Conservation (phyloP, 2,329 filamentous ascomycete genomes). For the Pseudodiploospora longispora region DNA sequence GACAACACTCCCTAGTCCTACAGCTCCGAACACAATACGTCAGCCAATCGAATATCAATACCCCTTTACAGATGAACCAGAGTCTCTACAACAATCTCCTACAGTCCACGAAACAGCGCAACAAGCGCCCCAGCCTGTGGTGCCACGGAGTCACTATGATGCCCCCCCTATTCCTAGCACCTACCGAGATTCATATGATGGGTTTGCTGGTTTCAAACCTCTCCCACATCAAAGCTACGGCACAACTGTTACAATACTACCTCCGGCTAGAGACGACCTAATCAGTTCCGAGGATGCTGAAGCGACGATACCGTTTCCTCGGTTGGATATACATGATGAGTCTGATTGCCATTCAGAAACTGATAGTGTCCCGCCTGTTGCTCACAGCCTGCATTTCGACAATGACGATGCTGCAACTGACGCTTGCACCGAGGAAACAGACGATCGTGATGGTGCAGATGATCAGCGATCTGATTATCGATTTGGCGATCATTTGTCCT, state of each 20-base stretch:
- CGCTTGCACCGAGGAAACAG: constrained; percentile 27
- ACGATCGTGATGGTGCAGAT: constrained; percentile 21
- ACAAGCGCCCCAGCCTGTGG: constrained; percentile 15
- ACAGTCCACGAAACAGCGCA: constrained; percentile 5
- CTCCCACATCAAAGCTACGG: constrained; percentile 20
- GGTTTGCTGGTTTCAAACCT: constrained; percentile 10
- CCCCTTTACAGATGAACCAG: constrained; percentile 40
- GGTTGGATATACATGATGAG: constrained; percentile 27
- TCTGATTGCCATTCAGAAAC: constrained; percentile 31
- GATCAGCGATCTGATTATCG: constrained; percentile 20
- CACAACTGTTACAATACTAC: constrained; percentile 43
- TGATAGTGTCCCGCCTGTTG: constrained; percentile 18
- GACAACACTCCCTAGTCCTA: constrained; percentile 22
- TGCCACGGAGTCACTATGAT: constrained; percentile 3
- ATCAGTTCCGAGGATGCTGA: constrained; percentile 8
- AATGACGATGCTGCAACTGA: constrained; percentile 26
- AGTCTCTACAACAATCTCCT: constrained; percentile 12
- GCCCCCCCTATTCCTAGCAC: constrained; percentile 18
- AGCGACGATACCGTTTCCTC: constrained; percentile 24
- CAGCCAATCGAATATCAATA: constrained; percentile 39
- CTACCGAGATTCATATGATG: constrained; percentile 31
- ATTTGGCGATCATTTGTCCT: constrained; percentile 22
- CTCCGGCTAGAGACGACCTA: constrained; percentile 24
- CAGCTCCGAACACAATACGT: constrained; percentile 15
- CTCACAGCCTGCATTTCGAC: constrained; percentile 19